Evolutionary conservation across 2,329 filamentous ascomycete species (phyloP), one percentile per base, ranked within the genome.

Genomic region (Colletotrichum tanaceti): DNA sequence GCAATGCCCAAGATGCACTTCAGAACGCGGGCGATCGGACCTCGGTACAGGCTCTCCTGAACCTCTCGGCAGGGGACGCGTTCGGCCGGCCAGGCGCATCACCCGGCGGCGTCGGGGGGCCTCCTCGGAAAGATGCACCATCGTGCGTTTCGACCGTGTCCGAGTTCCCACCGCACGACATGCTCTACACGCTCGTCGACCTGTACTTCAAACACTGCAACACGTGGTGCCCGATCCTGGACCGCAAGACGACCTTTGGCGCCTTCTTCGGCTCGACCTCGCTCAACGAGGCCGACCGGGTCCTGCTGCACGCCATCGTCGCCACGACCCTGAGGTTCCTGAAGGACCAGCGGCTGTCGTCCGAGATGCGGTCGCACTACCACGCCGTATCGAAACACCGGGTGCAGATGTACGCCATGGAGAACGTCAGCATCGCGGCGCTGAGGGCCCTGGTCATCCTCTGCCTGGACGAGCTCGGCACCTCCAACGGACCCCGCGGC

Each of bases 161-260:
- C 74, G 79, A 89, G 61, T 82, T 89, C 1, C 87, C 87, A 2
- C 86, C 87, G 0, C 87, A 89, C 70, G 87, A 89, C 70, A 79
- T 89, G 14, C 76, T 89, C 4, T 89, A 89, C 68, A 85, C 84
- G 2, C 78, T 90, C 2, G 86, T 88, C 18, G 87, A 89, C 69
- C 78, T 89, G 9, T 90, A 87, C 76, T 89, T 90, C 79, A 88
- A 88, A 72, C 87, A 90, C 74, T 86, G 88, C 74, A 89, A 89
- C 72, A 87, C 87, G 0, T 90, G 87, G 87, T 83, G 81, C 58
- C 81, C 81, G 0, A 82, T 83, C 14, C 77, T 83, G 13, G 81
- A 83, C 50, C 77, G 81, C 9, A 82, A 83, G 63, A 79, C 81
- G 0, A 82, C 79, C 16, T 78, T 82, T 73, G 73, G 76, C 1